Evolutionary conservation across 352 stramenopile species (phyloP).

Genomic region (Phytophthora hibernalis): DNA sequence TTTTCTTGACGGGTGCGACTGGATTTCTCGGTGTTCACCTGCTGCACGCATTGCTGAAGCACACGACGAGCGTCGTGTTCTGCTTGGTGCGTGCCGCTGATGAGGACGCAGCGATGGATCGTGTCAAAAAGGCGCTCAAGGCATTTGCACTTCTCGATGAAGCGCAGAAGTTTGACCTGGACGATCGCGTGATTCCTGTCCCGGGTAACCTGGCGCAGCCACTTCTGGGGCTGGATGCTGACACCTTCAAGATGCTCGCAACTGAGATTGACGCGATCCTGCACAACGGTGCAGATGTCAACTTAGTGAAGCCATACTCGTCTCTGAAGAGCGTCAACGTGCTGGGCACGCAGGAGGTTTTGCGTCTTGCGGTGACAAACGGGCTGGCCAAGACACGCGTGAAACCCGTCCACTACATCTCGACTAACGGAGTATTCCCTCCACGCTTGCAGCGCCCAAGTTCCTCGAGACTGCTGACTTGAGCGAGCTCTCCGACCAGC

Average conservation of each 20-base stretch:
- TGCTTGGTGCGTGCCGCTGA: slow-evolving; percentile 80
- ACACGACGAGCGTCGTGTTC: slow-evolving; percentile 78
- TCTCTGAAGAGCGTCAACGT: slow-evolving; percentile 90
- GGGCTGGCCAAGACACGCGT: slow-evolving; percentile 77
- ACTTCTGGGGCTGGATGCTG: slow-evolving; percentile 80
- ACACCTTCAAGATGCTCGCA: slow-evolving; percentile 88
- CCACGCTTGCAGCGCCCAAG: slow-evolving; percentile 33
- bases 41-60: slow-evolving; percentile 79
- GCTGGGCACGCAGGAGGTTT: slow-evolving; percentile 89
- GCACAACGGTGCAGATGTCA: slow-evolving; percentile 93
- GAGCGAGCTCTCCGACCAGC: slow-evolving; percentile 56
- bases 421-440: slow-evolving; percentile 93
- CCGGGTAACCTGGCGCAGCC: slow-evolving; percentile 83
- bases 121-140: slow-evolving; percentile 66
- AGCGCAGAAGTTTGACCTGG: slow-evolving; percentile 61
- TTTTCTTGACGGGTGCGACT: slow-evolving; percentile 92
- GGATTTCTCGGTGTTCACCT: slow-evolving; percentile 91
- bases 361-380: slow-evolving; percentile 88
- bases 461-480: slow-evolving; percentile 66
- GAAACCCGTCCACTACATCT: slow-evolving; percentile 91
- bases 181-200: slow-evolving; percentile 73
- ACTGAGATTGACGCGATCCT: slow-evolving; percentile 91
- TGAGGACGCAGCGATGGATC: slow-evolving; percentile 54
- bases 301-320: slow-evolving; percentile 92
- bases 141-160: slow-evolving; percentile 62